Evolutionary conservation across 352 stramenopile genomes (phyloP).

Genomic region (Hyaloperonospora brassicae): DNA sequence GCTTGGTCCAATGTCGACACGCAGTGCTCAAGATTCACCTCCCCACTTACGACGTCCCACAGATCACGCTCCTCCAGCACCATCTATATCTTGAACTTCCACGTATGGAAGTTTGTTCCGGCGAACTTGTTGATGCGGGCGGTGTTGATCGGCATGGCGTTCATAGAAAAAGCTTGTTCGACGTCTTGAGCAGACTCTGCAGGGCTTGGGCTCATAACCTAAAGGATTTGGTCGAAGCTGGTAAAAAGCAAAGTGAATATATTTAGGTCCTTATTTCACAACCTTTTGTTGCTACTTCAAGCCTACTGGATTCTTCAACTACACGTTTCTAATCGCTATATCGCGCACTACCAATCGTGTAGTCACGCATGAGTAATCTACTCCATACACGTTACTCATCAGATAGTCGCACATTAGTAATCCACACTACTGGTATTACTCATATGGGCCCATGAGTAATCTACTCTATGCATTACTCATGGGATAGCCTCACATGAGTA

Average conservation of each 20-base stretch:
- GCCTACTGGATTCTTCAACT: too few species aligned
- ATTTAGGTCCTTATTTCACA: neutral
- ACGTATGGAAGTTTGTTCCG: neutral
- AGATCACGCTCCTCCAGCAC: neutral
- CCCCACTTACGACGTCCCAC: neutral
- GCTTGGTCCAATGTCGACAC: neutral
- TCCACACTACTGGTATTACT: too few species aligned
- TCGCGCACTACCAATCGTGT: too few species aligned
- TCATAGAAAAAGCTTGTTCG: neutral
- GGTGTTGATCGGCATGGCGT: neutral
- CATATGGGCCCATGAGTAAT: too few species aligned
- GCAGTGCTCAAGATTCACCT: neutral
- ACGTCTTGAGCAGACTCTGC: neutral
- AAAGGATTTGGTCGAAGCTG: neutral
- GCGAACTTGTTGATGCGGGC: neutral
- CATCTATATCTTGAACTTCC: too few species aligned
- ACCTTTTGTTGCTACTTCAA: too few species aligned
- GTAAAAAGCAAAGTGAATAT: neutral
- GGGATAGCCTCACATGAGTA: too few species aligned
- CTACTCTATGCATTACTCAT: too few species aligned
- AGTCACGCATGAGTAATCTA: too few species aligned
- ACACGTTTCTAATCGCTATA: too few species aligned
- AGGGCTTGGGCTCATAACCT: neutral
- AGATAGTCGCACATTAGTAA: too few species aligned
- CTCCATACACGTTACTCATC: too few species aligned